A percentile compares a stretch with the other conserved stretches of the same genome.
Evolutionary conservation across 805 yeast genomes (phyloP).

Genomic region (Sungouiozyma intestinalis): DNA sequence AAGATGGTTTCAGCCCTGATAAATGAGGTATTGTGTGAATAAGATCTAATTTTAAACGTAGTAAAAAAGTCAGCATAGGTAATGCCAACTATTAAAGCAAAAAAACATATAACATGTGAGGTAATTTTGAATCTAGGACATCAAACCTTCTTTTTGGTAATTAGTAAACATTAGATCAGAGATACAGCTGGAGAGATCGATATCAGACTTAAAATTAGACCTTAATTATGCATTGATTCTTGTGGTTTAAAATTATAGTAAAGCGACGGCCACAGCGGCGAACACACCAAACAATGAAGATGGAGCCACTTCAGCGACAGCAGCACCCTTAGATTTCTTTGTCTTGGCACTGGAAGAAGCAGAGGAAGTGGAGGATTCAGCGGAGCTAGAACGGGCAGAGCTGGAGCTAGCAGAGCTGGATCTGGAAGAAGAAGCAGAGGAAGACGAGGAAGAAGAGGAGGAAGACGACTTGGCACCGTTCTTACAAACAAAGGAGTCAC

Average conservation of each 20-base stretch:
- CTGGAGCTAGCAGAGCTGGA: conserved; percentile 12
- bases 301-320: conserved; percentile 25
- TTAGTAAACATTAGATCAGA: background rate
- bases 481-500: conserved; percentile 73
- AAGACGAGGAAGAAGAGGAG: conserved; percentile 31
- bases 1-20: background rate
- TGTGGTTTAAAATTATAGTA: conserved; percentile 30
- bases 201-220: background rate
- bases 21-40: background rate
- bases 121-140: background rate
- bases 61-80: background rate
- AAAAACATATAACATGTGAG: background rate
- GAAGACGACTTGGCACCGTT: conserved; percentile 48
- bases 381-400: conserved; percentile 5
- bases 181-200: background rate
- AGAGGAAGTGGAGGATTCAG: conserved; percentile 9
- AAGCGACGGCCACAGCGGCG: conserved; percentile 41
- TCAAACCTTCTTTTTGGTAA: background rate
- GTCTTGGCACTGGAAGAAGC: conserved; percentile 1
- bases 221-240: background rate
- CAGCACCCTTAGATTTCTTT: conserved; percentile 27
- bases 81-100: background rate
- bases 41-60: background rate
- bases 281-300: conserved; percentile 38
- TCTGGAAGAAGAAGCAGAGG: conserved; percentile 25